A percentile compares a stretch with the other conserved stretches of the same genome.
phyloP scores from a whole-genome alignment of 2,329 filamentous ascomycete genomes.

The Beauveria bassiana region DNA sequence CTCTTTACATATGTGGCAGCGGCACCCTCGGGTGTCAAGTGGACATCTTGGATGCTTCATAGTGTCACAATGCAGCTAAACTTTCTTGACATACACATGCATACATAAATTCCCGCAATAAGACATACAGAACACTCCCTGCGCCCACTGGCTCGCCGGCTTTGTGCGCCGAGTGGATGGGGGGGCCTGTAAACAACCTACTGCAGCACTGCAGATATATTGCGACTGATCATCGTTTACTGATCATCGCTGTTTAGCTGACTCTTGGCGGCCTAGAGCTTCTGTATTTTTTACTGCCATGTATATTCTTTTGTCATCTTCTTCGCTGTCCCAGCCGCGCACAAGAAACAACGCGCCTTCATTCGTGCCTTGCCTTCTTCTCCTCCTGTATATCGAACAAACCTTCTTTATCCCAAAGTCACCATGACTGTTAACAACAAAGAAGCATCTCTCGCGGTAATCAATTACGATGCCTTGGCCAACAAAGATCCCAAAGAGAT shows the following conservation, averaged over 20 bases:
- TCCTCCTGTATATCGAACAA: background rate
- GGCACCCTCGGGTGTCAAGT: background rate
- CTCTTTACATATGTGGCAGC: background rate
- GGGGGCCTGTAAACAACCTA: background rate
- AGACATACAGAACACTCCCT: background rate
- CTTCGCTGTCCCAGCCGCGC: background rate
- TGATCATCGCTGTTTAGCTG: no score
- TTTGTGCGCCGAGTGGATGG: no score
- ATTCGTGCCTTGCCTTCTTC: background rate
- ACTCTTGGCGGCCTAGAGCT: no score
- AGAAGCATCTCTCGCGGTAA: background rate
- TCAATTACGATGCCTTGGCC: slow-evolving; percentile 5
- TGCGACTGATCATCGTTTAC: background rate
- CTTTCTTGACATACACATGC: background rate
- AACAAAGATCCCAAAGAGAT: background rate
- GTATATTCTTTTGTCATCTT: background rate
- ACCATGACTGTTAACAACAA: background rate
- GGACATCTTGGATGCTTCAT: background rate
- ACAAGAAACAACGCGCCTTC: background rate
- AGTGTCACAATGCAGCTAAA: background rate
- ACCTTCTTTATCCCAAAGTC: no score
- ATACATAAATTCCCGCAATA: background rate
- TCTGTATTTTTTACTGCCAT: no score
- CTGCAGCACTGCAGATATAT: background rate
- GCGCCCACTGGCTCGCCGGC: background rate